Conservation (phyloP, 2,329 filamentous ascomycete genomes). For the Thielaviopsis populi region DNA sequence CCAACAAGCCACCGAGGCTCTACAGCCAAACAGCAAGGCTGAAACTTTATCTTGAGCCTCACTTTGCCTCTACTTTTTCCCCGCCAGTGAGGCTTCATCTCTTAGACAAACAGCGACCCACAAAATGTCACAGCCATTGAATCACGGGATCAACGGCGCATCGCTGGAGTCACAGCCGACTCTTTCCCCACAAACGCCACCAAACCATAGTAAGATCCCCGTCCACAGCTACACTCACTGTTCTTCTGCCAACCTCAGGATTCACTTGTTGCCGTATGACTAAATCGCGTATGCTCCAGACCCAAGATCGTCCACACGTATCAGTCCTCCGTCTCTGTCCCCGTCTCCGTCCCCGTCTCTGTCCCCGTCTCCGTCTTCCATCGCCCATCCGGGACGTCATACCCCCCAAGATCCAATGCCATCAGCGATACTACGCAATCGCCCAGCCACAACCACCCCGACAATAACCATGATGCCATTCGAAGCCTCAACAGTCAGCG, state of each 20-base stretch:
- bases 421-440: background rate
- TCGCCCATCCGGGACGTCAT: background rate
- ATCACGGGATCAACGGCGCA: background rate
- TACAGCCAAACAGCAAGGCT: background rate
- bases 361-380: background rate
- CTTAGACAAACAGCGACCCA: background rate
- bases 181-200: background rate
- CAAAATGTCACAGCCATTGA: background rate
- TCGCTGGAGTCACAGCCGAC: background rate
- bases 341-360: no score
- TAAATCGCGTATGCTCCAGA: no score
- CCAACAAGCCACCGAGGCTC: background rate
- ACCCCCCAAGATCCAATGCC: background rate
- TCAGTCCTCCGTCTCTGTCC: background rate
- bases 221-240: background rate
- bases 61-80: background rate
- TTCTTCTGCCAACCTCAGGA: background rate
- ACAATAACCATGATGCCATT: background rate
- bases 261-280: no score
- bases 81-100: background rate
- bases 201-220: background rate
- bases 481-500: conserved; percentile 34
- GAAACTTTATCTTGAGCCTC: background rate
- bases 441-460: background rate
- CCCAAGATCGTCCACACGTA: background rate